Evolutionary conservation across 2,329 filamentous ascomycete species (phyloP), one percentile per base, ranked within the genome.

Genomic region (Ophiostoma novo-ulmi): DNA sequence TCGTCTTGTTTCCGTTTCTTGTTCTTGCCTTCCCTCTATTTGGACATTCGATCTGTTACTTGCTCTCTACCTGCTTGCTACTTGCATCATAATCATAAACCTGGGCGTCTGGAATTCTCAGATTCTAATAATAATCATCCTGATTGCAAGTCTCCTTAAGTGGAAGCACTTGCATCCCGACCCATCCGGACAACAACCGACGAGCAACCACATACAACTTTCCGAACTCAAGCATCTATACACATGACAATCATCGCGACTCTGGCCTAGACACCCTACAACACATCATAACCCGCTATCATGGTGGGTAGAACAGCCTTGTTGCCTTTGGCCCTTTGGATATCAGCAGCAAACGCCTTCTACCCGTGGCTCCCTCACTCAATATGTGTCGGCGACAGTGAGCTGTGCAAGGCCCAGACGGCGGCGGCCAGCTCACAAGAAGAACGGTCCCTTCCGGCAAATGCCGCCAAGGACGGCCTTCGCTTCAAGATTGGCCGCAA

Each of bases 311-410:
- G 61, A 68, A 74, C 76, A 70, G 73, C 77, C 72, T 74, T 85
- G 63, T 75, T 83, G 72, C 82, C 82, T 75, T 76, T 87, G 76
- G 80, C 82, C 74, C 76, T 86, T 76, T 85, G 82, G 79, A 78
- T 80, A 70, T 78, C 81, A 55, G 77, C 80, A 68, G 79, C 80
- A 70, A 77, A 81, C 69, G 85, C 85, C 69, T 85, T 87, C 76
- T 83, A 78, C 67, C 82, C 82, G 5, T 85, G 80, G 75, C 76
- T 75, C 31, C 82, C 83, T 69, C 71, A 69, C 35, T 75, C 74
- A 22, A 72, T 75, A 64, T 78, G 76, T 67, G 69, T 48, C 36
- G 63, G 77, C 68, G 76, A 78, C 44, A 75, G 76, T 68, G 69
- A 72, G 58, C 70, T 76, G 70, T 76, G 78, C 74, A 71, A 74